Conservation (phyloP, 2,329 filamentous ascomycete species). For the Ceratocystis eucalypticola region DNA sequence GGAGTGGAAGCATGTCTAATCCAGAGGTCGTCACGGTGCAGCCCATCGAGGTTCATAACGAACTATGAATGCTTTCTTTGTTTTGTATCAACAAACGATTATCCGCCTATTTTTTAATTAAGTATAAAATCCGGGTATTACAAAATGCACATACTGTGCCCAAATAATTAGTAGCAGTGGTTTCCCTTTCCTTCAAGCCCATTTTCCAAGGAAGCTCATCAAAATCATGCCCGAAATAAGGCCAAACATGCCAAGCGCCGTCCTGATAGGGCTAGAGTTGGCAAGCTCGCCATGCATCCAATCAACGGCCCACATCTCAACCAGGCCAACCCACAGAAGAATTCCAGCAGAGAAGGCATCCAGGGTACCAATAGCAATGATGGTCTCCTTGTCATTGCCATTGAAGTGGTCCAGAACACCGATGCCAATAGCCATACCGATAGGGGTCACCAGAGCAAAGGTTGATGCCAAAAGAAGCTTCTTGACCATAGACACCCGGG, state of each 20-base stretch:
- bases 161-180: background rate
- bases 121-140: background rate
- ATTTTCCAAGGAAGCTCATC: conserved; percentile 64
- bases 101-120: background rate
- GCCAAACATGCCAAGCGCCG: conserved; percentile 36
- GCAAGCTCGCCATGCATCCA: conserved; percentile 52
- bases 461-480: conserved; percentile 49
- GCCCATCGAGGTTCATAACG: background rate
- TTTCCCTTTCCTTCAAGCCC: conserved; percentile 38
- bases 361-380: conserved; percentile 59
- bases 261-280: conserved; percentile 36
- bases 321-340: conserved; percentile 63
- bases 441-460: conserved; percentile 59
- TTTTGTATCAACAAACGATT: background rate
- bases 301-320: conserved; percentile 67
- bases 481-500: conserved; percentile 29
- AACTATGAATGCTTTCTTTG: background rate
- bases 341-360: conserved; percentile 64
- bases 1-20: conserved; percentile 34
- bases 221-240: conserved; percentile 49
- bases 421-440: conserved; percentile 70
- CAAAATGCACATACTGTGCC: background rate
- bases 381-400: conserved; percentile 53
- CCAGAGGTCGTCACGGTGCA: conserved; percentile 34
- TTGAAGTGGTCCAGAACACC: conserved; percentile 59